Percentiles rank a stretch among this genome's conserved stretches.
These are phyloP conservation scores for Suillus fuscotomentosus DNA, from an alignment of 768 basidiomycete species.

Conservation along the genomic window DNA sequence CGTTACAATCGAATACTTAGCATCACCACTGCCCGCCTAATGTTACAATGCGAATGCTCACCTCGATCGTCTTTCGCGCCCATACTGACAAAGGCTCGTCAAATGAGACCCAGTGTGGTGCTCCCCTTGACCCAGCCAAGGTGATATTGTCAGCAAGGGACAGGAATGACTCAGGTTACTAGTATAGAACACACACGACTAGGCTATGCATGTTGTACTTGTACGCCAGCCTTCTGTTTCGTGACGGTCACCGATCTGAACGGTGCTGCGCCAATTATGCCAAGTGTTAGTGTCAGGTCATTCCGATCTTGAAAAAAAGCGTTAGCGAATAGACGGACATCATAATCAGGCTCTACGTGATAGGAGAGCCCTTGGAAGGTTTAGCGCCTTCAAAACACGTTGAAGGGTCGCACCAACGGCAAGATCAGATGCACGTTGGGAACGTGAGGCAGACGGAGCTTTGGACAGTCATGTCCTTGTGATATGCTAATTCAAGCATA, in stretches of 20 bases:
- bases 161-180: not conserved
- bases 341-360: not conserved
- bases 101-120: not conserved
- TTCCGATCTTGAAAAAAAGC: not conserved
- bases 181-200: not conserved
- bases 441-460: constrained; percentile 15
- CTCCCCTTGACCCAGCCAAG: not conserved
- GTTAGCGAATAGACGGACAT: not conserved
- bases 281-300: not conserved
- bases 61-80: not conserved
- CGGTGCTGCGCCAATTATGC: not conserved
- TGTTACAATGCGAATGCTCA: constrained; percentile 1
- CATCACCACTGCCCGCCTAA: not conserved
- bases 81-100: not conserved
- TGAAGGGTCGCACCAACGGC: constrained; percentile 11
- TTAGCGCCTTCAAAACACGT: constrained; percentile 15
- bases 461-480: not conserved
- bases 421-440: constrained; percentile 20
- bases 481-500: not conserved
- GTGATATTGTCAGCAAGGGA: not conserved
- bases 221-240: not conserved
- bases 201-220: not conserved
- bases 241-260: not conserved
- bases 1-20: constrained; percentile 23
- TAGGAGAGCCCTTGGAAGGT: not conserved